Base-by-base conservation (phyloP, 169 alveolate genomes). In the Cryptosporidium tyzzeri region DNA sequence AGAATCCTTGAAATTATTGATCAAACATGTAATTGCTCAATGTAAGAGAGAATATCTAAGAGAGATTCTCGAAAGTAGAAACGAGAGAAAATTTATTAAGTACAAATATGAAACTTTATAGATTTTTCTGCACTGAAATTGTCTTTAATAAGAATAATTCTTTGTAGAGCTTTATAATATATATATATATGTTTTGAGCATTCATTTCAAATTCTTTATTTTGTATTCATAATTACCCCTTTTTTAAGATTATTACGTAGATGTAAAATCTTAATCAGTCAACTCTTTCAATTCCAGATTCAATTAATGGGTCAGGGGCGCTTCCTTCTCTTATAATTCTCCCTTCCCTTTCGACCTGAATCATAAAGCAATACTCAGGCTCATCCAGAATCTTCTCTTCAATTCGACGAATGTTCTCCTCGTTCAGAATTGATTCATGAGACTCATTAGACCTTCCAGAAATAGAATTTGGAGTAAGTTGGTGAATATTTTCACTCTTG, bases 221-320 rank as follows among this genome's bases (percentile, higher is more conserved):
- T 29, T 31, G 9, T 37, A 5, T 8, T 39, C 48, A 9, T 41
- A 9, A 9, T 41, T 41, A 8, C 48, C 14, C 9, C 48, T 41
- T 41, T 41, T 41, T 41, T 31, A 31, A 39, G 48, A 41, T 9
- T 41, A 8, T 6, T 41, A 18, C 7, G 35, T 29, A 59, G 0
- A 61, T 3, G 7, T 9, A 10, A 67, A 21, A 10, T 18, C 4
- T 31, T n/a, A 14, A 23, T 62, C 53, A 80, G 26, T 80, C 89
- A 14, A 80, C 89, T 45, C 89, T 80, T 48, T 80, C 89, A n/a
- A 80, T 31, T 35, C 89, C 89, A 65, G 89, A 59, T 45, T 80
- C 89, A 21, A 80, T 29, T 4, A 80, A 39, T 31, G 89, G 89
- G 26, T 80, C 89, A 3, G 68, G 50, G 18, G 89, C 21, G 31